Evolutionary conservation across 163 green algal genomes (phyloP).

Genomic region (Prototheca stagnorum): DNA sequence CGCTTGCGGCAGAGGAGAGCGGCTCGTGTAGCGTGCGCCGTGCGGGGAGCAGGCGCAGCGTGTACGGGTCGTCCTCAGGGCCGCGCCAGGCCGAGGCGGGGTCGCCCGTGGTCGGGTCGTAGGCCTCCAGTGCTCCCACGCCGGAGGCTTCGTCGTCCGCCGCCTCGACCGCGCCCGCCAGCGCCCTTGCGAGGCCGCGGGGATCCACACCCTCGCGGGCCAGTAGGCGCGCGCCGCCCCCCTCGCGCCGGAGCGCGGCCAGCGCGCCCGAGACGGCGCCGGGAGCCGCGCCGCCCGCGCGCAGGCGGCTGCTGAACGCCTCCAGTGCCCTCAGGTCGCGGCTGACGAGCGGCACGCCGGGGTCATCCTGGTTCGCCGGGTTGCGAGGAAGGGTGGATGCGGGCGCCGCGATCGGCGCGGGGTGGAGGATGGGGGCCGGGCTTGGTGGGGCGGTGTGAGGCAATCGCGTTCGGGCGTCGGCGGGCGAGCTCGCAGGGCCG

Average conservation of each 20-base stretch:
- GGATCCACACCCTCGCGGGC: conserved; percentile 11
- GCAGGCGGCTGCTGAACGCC: conserved; percentile 37
- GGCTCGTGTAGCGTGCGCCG: no score
- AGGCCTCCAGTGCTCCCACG: no score
- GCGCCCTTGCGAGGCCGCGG: not conserved
- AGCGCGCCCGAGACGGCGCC: conserved; percentile 26
- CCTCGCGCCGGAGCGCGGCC: conserved; percentile 33
- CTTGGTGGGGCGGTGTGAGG: not conserved
- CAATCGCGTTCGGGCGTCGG: not conserved
- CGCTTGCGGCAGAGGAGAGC: no score
- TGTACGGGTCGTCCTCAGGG: conserved; percentile 44
- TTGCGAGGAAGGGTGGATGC: not conserved
- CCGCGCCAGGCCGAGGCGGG: conserved; percentile 22
- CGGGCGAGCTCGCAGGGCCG: not conserved
- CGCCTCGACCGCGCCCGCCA: not conserved
- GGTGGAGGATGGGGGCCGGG: no score
- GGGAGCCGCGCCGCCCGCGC: no score
- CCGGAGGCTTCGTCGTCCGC: not conserved
- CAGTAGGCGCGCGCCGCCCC: conserved; percentile 49
- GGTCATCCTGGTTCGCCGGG: conserved; percentile 42
- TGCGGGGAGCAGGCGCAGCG: no score
- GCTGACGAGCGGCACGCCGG: conserved; percentile 36
- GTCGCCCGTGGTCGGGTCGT: not conserved
- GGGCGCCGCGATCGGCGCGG: not conserved
- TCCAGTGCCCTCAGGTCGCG: conserved; percentile 48